These are phyloP conservation scores for Coemansia sp. DNA, from an alignment of 192 early-diverging fungal species.

Conservation along the genomic window DNA sequence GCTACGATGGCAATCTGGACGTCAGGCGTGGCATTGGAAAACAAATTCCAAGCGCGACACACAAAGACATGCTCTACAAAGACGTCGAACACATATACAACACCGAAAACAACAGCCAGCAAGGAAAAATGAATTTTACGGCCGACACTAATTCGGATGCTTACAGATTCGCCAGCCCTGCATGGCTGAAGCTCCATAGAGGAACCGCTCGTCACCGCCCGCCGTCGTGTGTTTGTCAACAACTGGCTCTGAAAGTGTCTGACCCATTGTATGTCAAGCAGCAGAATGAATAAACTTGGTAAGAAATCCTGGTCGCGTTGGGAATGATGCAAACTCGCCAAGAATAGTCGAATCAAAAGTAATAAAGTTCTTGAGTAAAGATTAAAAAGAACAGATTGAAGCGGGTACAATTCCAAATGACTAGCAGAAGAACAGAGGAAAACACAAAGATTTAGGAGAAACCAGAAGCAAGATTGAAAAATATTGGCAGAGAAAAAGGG, in stretches of 20 bases:
- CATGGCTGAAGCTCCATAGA: constrained; percentile 89
- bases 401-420: background rate
- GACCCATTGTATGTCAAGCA: constrained; percentile 72
- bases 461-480: constrained; percentile 5
- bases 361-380: background rate
- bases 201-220: constrained; percentile 72
- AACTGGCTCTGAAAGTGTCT: constrained; percentile 93
- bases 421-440: background rate
- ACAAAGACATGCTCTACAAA: background rate
- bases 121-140: background rate
- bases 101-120: background rate
- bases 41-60: constrained; percentile 1
- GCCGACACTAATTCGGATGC: constrained; percentile 16
- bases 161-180: constrained; percentile 90
- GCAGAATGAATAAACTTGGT: background rate
- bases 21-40: background rate
- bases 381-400: background rate
- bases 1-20: background rate
- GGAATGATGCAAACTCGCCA: background rate
- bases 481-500: background rate
- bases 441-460: constrained; percentile 4
- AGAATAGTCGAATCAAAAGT: background rate
- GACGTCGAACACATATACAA: background rate
- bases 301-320: constrained; percentile 2
- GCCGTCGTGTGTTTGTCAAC: constrained; percentile 80